Percentiles rank a stretch among this genome's conserved stretches.
phyloP scores from a whole-genome alignment of 768 basidiomycete species.

The Hygrophoropsis aurantiaca region DNA sequence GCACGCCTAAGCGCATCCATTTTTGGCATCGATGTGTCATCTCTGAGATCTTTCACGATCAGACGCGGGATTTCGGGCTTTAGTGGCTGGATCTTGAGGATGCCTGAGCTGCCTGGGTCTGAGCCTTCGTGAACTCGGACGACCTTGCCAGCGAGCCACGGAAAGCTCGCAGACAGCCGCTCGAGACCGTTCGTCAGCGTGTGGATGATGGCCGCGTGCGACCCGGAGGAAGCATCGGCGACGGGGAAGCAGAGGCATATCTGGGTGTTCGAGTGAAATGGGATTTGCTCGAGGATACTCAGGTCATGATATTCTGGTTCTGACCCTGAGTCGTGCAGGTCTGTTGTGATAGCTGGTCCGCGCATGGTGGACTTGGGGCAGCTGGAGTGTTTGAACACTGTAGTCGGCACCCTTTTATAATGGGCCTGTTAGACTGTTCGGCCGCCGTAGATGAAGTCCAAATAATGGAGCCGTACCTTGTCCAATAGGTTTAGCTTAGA shows the following conservation, averaged over 20 bases:
- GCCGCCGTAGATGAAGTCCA: no score
- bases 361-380: no score
- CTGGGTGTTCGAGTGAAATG: background rate
- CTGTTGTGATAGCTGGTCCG: background rate
- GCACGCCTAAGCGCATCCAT: conserved; percentile 4
- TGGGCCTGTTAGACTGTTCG: no score
- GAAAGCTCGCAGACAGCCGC: conserved; percentile 6
- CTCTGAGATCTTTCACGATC: conserved; percentile 3
- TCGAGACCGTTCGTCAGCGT: conserved; percentile 4
- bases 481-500: no score
- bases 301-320: background rate
- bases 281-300: background rate
- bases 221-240: conserved; percentile 4
- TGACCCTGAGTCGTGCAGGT: no score
- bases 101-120: background rate
- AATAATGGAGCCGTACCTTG: no score
- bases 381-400: no score
- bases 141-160: conserved; percentile 1
- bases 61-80: conserved; percentile 3
- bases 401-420: no score
- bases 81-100: conserved; percentile 3
- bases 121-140: background rate
- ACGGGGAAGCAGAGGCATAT: conserved; percentile 5
- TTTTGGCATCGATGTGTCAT: conserved; percentile 3
- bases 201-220: conserved; percentile 4